phyloP scores from a whole-genome alignment of 192 early-diverging fungal species.

The Coemansia sp. region DNA sequence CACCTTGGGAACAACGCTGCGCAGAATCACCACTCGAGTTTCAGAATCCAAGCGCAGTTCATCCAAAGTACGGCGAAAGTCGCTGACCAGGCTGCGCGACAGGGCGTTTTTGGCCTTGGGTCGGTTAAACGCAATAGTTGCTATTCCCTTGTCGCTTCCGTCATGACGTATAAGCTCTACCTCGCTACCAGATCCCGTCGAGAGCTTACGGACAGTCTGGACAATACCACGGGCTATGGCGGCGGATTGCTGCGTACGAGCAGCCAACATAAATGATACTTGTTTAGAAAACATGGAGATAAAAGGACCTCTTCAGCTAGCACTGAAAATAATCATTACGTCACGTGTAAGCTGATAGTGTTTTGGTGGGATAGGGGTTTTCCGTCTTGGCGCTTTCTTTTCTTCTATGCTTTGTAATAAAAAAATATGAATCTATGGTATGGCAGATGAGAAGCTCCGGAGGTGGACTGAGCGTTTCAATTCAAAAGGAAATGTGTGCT shows the following conservation, averaged over 20 bases:
- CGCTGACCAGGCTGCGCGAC: conserved; percentile 69
- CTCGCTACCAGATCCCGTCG: conserved; percentile 3
- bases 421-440: conserved; percentile 12
- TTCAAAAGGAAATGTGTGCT: too few species aligned
- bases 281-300: too few species aligned
- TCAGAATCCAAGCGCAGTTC: conserved; percentile 59
- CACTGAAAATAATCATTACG: neutral
- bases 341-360: neutral
- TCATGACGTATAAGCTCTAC: conserved; percentile 21
- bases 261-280: too few species aligned
- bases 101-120: conserved; percentile 87
- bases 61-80: conserved; percentile 67
- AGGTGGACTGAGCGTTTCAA: too few species aligned
- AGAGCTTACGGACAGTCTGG: neutral
- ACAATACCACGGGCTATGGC: too few species aligned
- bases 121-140: conserved; percentile 77
- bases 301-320: neutral
- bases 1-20: conserved; percentile 72
- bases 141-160: conserved; percentile 63
- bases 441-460: neutral
- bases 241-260: too few species aligned
- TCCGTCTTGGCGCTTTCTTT: conserved; percentile 2
- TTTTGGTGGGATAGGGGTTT: neutral
- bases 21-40: conserved; percentile 76
- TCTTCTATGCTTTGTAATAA: neutral